phyloP scores from a whole-genome alignment of 305 asterid genomes.

The Fraxinus greggii region DNA sequence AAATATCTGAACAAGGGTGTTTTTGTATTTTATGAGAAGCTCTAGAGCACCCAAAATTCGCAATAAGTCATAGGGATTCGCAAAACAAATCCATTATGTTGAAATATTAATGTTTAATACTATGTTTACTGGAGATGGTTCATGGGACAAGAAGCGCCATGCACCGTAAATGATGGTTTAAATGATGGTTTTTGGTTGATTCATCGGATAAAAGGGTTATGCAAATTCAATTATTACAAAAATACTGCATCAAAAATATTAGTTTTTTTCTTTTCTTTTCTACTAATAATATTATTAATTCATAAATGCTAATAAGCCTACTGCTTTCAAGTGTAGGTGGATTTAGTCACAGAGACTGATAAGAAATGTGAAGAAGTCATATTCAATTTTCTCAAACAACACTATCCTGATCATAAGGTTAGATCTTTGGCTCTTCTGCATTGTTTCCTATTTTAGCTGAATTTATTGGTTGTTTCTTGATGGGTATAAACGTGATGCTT shows the following conservation, averaged over 20 bases:
- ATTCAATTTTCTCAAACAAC: conserved; percentile 58
- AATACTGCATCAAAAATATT: background rate
- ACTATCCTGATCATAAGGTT: conserved; percentile 84
- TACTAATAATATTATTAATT: background rate
- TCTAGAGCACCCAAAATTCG: background rate
- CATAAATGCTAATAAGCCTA: background rate
- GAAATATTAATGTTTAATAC: background rate
- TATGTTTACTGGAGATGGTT: background rate
- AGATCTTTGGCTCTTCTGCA: conserved; percentile 1
- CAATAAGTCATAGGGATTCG: background rate
- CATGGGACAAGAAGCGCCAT: background rate
- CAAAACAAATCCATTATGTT: background rate
- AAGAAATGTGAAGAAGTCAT: conserved; percentile 85
- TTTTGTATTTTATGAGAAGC: background rate
- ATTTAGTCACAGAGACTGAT: conserved; percentile 95
- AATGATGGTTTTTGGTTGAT: background rate
- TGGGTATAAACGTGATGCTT: conserved; percentile 5
- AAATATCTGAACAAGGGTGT: background rate
- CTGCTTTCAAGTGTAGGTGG: conserved; percentile 54
- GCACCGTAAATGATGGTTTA: background rate
- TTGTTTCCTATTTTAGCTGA: conserved; percentile 12
- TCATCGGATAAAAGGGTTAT: background rate
- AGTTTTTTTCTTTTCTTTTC: background rate
- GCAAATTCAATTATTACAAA: background rate
- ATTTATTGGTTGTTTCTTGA: background rate